A percentile compares a stretch with the other conserved stretches of the same genome.
These are phyloP conservation scores for Hordeum marinum DNA, from an alignment of 176 grass and related monocot genomes.

Conservation along the genomic window DNA sequence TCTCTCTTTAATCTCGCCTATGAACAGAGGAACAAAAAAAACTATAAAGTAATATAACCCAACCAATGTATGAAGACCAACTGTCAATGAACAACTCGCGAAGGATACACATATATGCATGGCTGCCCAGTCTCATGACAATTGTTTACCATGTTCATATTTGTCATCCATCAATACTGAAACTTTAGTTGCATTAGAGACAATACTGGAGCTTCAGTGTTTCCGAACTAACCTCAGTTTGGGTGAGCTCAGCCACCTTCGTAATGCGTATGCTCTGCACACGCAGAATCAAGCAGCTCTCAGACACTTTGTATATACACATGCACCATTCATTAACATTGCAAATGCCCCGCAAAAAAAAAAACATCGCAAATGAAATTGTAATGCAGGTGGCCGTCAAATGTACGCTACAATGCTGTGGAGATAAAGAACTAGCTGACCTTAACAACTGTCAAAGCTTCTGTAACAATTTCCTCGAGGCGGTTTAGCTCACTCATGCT, in stretches of 20 bases:
- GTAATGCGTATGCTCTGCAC: slow-evolving; percentile 19
- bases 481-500: neutral
- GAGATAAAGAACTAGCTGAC: slow-evolving; percentile 6
- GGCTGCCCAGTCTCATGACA: neutral
- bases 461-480: slow-evolving; percentile 24
- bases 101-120: neutral
- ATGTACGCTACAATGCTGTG: neutral
- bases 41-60: neutral
- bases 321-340: neutral
- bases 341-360: neutral
- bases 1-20: neutral
- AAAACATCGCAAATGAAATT: neutral
- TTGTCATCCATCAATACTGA: neutral
- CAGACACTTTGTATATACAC: neutral
- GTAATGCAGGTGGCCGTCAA: neutral
- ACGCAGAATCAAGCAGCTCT: neutral
- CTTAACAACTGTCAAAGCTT: slow-evolving; percentile 20
- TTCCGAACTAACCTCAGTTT: neutral
- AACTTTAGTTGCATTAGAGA: neutral
- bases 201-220: neutral
- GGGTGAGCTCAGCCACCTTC: neutral
- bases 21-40: neutral
- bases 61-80: neutral
- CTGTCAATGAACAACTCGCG: neutral
- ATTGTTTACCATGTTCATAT: neutral